A percentile compares a stretch with the other conserved stretches of the same genome.
Evolutionary conservation across 306 rosid genomes (phyloP).

Genomic region (Fragaria nilgerrensis): DNA sequence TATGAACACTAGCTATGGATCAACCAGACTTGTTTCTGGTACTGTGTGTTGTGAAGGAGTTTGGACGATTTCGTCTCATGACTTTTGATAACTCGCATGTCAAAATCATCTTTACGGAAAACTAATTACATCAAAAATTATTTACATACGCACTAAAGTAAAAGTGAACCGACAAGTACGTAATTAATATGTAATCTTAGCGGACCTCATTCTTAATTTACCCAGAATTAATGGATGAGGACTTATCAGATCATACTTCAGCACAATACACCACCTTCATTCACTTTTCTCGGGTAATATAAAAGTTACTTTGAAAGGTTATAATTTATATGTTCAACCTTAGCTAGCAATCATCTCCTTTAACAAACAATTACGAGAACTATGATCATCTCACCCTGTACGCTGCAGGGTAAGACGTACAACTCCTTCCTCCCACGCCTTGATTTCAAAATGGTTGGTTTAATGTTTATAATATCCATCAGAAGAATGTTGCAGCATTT

Average conservation of each 20-base stretch:
- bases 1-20: background rate
- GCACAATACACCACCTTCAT: too few species aligned
- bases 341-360: background rate
- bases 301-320: background rate
- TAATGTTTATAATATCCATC: slow-evolving; percentile 32
- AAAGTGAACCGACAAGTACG: too few species aligned
- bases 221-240: too few species aligned
- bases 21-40: background rate
- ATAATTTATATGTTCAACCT: too few species aligned
- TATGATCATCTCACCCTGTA: slow-evolving; percentile 3
- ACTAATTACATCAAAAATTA: too few species aligned
- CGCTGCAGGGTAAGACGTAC: slow-evolving; percentile 1
- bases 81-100: too few species aligned
- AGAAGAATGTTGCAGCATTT: slow-evolving; percentile 50
- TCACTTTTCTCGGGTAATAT: background rate
- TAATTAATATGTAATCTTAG: too few species aligned
- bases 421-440: slow-evolving; percentile 5
- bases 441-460: slow-evolving; percentile 5
- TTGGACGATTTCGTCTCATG: background rate
- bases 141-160: too few species aligned
- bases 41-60: background rate
- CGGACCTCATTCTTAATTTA: too few species aligned
- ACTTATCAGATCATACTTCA: too few species aligned
- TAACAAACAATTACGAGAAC: background rate
- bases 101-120: too few species aligned